Conservation (phyloP, 106 monocot species). For the Allium sativum region DNA sequence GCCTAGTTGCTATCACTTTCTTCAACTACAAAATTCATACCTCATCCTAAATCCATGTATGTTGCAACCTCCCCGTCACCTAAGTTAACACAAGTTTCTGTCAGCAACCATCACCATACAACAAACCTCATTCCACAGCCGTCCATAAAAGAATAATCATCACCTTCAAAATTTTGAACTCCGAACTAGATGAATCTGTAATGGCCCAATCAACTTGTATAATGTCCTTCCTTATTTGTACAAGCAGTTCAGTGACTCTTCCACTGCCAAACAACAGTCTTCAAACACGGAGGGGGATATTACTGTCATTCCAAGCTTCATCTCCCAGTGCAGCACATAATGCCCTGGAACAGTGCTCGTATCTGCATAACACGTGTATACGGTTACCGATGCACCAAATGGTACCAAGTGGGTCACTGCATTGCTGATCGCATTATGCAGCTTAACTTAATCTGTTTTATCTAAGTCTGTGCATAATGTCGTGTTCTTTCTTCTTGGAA, state of each 20-base stretch:
- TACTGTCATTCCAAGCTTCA: conserved; percentile 16
- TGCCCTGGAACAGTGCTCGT: conserved; percentile 63
- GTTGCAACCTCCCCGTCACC: too few species aligned
- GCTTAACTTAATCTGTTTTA: conserved; percentile 84
- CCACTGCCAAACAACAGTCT: conserved; percentile 65
- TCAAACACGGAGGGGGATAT: conserved; percentile 60
- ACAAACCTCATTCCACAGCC: too few species aligned
- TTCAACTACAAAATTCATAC: too few species aligned
- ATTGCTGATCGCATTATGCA: conserved; percentile 52
- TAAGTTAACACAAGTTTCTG: too few species aligned
- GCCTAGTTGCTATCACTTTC: too few species aligned
- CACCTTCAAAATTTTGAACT: conserved; percentile 39
- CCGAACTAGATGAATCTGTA: conserved; percentile 75
- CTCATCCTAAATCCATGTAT: too few species aligned
- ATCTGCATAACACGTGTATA: conserved; percentile 85
- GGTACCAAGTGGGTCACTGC: conserved; percentile 49
- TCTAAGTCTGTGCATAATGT: conserved; percentile 75
- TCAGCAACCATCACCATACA: too few species aligned
- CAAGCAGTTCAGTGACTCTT: conserved; percentile 74
- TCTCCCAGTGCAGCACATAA: conserved; percentile 92
- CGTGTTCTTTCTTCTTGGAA: conserved; percentile 70
- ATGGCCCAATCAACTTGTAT: conserved; percentile 65
- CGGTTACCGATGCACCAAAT: conserved; percentile 44
- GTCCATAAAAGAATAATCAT: too few species aligned
- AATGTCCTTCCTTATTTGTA: conserved; percentile 54